Evolutionary conservation across 2,329 filamentous ascomycete genomes (phyloP).

Genomic region (Grosmannia clavigera): DNA sequence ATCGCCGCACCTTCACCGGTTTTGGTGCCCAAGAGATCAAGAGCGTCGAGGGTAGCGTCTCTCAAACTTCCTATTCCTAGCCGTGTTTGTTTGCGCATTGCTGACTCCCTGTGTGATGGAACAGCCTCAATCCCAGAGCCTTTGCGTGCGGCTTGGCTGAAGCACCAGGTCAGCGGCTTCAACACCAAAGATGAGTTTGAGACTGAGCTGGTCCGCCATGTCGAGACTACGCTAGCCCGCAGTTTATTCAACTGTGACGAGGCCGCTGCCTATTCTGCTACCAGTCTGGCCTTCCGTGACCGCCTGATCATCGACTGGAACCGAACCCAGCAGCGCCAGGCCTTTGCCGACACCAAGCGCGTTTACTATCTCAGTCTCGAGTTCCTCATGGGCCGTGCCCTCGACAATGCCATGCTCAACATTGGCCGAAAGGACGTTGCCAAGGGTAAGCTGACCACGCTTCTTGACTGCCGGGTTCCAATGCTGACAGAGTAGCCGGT

Average conservation of each 20-base stretch:
- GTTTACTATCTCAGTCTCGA: conserved; percentile 96
- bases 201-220: conserved; percentile 78
- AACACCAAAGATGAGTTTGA: conserved; percentile 72
- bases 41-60: conserved; percentile 63
- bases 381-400: conserved; percentile 89
- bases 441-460: conserved; percentile 43
- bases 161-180: conserved; percentile 54
- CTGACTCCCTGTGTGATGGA: neutral
- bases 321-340: conserved; percentile 93
- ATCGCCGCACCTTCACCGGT: conserved; percentile 92
- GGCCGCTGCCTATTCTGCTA: conserved; percentile 79
- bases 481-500: conserved; percentile 45
- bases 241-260: conserved; percentile 99
- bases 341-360: conserved; percentile 78
- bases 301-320: conserved; percentile 94
- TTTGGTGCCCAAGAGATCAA: conserved; percentile 89
- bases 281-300: conserved; percentile 84
- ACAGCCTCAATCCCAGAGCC: conserved; percentile 72
- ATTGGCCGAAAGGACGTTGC: conserved; percentile 78
- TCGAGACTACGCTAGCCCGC: conserved; percentile 90
- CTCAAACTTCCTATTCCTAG: neutral
- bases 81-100: neutral
- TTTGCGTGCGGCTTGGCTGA: conserved; percentile 69
- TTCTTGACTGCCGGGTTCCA: neutral
- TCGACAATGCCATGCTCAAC: conserved; percentile 99